Evolutionary conservation across 331 rosid species (phyloP).

Genomic region (Stylosanthes scabra): DNA sequence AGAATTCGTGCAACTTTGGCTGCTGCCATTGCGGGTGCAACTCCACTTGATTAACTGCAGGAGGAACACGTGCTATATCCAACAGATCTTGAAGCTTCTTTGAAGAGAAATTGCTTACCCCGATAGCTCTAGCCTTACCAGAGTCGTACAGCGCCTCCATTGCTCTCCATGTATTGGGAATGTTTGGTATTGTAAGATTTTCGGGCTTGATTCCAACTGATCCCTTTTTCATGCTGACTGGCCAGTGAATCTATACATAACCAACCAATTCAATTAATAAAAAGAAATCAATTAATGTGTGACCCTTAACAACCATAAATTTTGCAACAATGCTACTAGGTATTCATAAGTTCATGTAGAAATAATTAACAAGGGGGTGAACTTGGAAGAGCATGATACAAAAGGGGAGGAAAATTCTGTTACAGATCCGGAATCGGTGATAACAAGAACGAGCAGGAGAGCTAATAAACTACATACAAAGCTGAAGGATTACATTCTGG

Average conservation of each 20-base stretch:
- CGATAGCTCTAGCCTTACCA: slow-evolving; percentile 76
- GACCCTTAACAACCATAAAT: no score
- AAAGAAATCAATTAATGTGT: background rate
- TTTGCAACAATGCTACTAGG: background rate
- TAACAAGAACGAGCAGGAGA: no score
- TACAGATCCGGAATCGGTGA: no score
- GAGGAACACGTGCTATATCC: slow-evolving; percentile 62
- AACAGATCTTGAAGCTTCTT: slow-evolving; percentile 72
- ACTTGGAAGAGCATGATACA: no score
- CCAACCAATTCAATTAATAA: background rate
- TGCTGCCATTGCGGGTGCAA: slow-evolving; percentile 75
- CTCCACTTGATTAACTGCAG: slow-evolving; percentile 85
- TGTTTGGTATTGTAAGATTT: slow-evolving; percentile 48
- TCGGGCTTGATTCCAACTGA: slow-evolving; percentile 49
- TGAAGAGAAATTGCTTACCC: slow-evolving; percentile 84
- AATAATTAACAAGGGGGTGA: no score
- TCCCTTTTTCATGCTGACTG: slow-evolving; percentile 60
- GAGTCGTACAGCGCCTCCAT: slow-evolving; percentile 76
- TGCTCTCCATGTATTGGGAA: slow-evolving; percentile 74
- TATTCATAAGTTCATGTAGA: no score
- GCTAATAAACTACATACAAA: no score
- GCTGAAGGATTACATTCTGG: no score
- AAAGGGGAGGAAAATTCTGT: no score
- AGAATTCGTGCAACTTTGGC: slow-evolving; percentile 58
- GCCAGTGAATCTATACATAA: slow-evolving; percentile 78